Evolutionary conservation across 2,329 filamentous ascomycete species (phyloP), one percentile per base, ranked within the genome.

Genomic region (Botryotinia narcissicola): DNA sequence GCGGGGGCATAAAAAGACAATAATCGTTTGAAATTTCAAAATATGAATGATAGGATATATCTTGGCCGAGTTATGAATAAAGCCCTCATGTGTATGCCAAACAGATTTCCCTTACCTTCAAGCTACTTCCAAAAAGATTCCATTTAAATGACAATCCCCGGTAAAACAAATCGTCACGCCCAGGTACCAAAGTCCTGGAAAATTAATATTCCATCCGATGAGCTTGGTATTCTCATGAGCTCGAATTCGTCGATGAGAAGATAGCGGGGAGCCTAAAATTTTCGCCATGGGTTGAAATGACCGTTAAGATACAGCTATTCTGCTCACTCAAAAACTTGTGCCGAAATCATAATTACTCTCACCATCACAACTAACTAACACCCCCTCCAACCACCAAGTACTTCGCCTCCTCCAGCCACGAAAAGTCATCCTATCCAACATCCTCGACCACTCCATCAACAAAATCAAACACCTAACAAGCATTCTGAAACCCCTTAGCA

Each of bases 151-250:
- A 22, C 9, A 29, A 2, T 20, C 9, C 25, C 8, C 29, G 1
- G 29, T 20, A 7, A 12, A 8, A 40, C 4, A 1, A 18, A 18
- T 3, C n/a, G 4, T 20, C 2, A n/a, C 20, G 12, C 22, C 10
- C 1, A 37, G 2, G 25, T 35, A n/a, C 68, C 73, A 62, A 77
- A 76, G 42, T 54, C 73, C 35, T 72, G 66, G 70, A 85, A 85
- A 78, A 81, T 86, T 16, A 79, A 80, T 71, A 82, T 86, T 71
- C 71, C 86, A 51, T 79, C 84, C 67, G 80, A 84, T 66, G 84
- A 85, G 75, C 83, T 86, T 66, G 70, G 71, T 1, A 46, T 75
- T 35, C 75, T 51, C 76, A 75, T 4, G 70, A 63, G 29, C 73
- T 66, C 8, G 74, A 67, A 40, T 40, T 46, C 78, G 76, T 46